Percentiles rank a stretch among this genome's conserved stretches.
phyloP scores from a whole-genome alignment of 164 flowering plant species.

The Pachysandra terminalis region DNA sequence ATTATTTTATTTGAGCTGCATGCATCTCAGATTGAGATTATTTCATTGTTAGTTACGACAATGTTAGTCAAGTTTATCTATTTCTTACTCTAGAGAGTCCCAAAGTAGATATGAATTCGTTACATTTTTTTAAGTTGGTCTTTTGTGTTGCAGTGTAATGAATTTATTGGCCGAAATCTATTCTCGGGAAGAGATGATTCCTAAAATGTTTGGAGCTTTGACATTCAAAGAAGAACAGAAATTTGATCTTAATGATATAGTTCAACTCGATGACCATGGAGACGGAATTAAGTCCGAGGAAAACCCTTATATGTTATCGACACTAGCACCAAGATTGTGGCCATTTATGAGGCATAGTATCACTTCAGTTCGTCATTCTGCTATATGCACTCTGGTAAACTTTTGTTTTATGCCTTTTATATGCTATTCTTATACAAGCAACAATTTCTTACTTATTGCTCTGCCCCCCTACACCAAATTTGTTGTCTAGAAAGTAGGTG shows the following conservation, averaged over 20 bases:
- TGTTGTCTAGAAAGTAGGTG: no score
- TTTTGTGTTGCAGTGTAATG: constrained; percentile 80
- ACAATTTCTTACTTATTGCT: no score
- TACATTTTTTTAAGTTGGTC: constrained; percentile 4
- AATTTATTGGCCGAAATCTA: constrained; percentile 94
- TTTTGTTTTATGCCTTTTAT: constrained; percentile 5
- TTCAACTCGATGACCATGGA: constrained; percentile 37
- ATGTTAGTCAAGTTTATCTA: neutral
- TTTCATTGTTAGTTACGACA: no score
- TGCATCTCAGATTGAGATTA: no score
- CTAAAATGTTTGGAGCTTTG: constrained; percentile 44
- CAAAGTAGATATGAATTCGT: neutral
- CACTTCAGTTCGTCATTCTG: constrained; percentile 86
- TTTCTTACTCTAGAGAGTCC: neutral
- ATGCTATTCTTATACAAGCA: neutral
- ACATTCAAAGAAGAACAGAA: constrained; percentile 34
- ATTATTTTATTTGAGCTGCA: no score
- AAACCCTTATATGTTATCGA: constrained; percentile 67
- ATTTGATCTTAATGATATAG: constrained; percentile 68
- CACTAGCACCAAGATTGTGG: constrained; percentile 94
- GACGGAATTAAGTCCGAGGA: constrained; percentile 44
- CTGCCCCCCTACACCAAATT: no score
- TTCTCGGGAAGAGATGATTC: constrained; percentile 87
- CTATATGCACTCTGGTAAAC: constrained; percentile 87
- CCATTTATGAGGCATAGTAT: constrained; percentile 98